Evolutionary conservation across 192 early-diverging fungal species (phyloP).

Genomic region (Nowakowskiella sp.): DNA sequence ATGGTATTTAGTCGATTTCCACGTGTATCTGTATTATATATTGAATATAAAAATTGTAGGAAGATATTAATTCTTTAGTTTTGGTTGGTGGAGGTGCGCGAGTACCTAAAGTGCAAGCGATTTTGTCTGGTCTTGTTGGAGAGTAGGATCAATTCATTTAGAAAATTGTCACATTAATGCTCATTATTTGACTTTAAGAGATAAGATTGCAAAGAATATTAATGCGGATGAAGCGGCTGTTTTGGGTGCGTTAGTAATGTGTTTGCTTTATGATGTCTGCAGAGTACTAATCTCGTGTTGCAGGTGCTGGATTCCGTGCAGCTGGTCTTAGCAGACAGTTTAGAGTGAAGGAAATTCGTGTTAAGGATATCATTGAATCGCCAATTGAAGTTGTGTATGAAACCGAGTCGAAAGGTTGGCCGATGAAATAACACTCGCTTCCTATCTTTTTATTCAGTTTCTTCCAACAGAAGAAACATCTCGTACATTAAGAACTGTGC

Average conservation of each 20-base stretch:
- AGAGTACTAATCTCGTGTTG: background rate
- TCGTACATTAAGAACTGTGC: constrained; percentile 35
- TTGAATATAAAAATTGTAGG: constrained; percentile 13
- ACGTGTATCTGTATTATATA: background rate
- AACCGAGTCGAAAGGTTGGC: constrained; percentile 25
- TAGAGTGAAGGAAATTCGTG: constrained; percentile 72
- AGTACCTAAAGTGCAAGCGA: constrained; percentile 74
- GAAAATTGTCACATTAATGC: constrained; percentile 7
- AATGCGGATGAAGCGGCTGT: constrained; percentile 96
- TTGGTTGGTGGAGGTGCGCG: constrained; percentile 91
- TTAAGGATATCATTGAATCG: constrained; percentile 72
- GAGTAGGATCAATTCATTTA: constrained; percentile 29
- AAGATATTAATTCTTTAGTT: constrained; percentile 77
- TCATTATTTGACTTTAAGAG: constrained; percentile 32
- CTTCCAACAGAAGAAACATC: constrained; percentile 4
- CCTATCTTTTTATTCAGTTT: background rate
- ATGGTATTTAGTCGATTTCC: constrained; percentile 30
- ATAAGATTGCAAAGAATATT: constrained; percentile 86
- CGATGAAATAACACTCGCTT: background rate
- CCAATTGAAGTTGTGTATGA: constrained; percentile 62
- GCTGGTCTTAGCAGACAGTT: constrained; percentile 81
- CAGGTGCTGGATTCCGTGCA: constrained; percentile 78
- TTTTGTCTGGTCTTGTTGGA: constrained; percentile 61
- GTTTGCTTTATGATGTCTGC: too few species aligned
- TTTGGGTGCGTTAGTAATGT: constrained; percentile 37